Evolutionary conservation across 164 flowering plant species (phyloP), one percentile per base, ranked within the genome.

Genomic region (Taxillus chinensis): DNA sequence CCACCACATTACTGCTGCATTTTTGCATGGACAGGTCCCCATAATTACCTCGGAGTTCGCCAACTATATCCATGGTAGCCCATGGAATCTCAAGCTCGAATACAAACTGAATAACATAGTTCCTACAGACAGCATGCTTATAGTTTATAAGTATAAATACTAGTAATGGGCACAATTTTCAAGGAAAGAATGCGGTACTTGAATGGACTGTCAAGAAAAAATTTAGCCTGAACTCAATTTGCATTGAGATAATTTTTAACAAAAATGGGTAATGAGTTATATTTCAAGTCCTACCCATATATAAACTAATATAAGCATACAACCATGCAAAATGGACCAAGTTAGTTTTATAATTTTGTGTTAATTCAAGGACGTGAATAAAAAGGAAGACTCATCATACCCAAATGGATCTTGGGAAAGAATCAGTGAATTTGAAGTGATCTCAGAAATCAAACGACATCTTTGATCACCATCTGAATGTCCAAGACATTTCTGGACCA

Each of bases 1-100:
- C 92, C 5, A 86, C 93, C 42, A 86, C 93, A 71, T 86, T 81
- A 67, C 93, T 86, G 78, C 90, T 79, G 62, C 70, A 83, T 64
- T 85, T 84, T 73, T 83, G 86, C 78, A 75, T 62, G 38, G 93
- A 81, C 55, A 86, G 78, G 63, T 80, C 68, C 41, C 68, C 83
- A 66, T 71, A 85, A 51, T 73, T 73, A 1, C 87, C 87, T 60
- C 81, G 74, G 67, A 86, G 73, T 65, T 80, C 77, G 46, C 72
- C 70, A 15, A 86, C 71, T 12, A 77, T 65, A 64, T 77, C 64
- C 10, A 16, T 45, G 39, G 72, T 72, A 51, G 85, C 89, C 83
- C 81, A 79, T 46, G 75, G 76, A 65, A 82, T 46, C 57, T 59
- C 59, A 51, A 79, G 84, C 62, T 77, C 84, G 61, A 86, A 69